These are phyloP conservation scores for Batkoa obscura DNA, from an alignment of 371 early-diverging fungal species.

Conservation along the genomic window DNA sequence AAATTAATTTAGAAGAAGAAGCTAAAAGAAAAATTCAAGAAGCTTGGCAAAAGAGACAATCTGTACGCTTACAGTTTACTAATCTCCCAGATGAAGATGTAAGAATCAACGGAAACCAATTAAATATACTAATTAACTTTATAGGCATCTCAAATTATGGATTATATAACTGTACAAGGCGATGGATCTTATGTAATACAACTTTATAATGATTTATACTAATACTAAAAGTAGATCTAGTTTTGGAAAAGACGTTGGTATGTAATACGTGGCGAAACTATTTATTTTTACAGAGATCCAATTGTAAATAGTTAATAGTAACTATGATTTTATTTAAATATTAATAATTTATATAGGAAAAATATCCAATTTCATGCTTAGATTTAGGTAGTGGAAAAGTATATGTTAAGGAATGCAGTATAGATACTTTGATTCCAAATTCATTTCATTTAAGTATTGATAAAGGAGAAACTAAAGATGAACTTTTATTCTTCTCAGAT, in stretches of 20 bases:
- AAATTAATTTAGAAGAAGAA: not conserved
- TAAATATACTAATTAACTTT: not conserved
- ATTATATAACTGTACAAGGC: conserved; percentile 18
- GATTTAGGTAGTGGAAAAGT: conserved; percentile 16
- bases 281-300: conserved; percentile 16
- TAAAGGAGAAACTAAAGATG: too few relatives aligned
- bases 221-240: conserved; percentile 1
- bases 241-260: conserved; percentile 29
- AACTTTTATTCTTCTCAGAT: too few relatives aligned
- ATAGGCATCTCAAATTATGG: conserved; percentile 11
- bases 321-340: not conserved
- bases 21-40: not conserved
- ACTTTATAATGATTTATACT: conserved; percentile 5
- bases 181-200: conserved; percentile 13
- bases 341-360: conserved; percentile 13
- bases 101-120: not conserved
- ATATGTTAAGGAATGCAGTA: conserved; percentile 16
- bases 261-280: conserved; percentile 15
- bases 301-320: not conserved
- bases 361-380: conserved; percentile 20
- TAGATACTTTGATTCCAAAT: conserved; percentile 20
- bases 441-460: conserved; percentile 16
- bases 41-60: conserved; percentile 3
- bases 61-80: not conserved
- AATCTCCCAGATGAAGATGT: not conserved